Evolutionary conservation across 345 rosid species (phyloP), one percentile per base, ranked within the genome.

Genomic region (Combretum micranthum): DNA sequence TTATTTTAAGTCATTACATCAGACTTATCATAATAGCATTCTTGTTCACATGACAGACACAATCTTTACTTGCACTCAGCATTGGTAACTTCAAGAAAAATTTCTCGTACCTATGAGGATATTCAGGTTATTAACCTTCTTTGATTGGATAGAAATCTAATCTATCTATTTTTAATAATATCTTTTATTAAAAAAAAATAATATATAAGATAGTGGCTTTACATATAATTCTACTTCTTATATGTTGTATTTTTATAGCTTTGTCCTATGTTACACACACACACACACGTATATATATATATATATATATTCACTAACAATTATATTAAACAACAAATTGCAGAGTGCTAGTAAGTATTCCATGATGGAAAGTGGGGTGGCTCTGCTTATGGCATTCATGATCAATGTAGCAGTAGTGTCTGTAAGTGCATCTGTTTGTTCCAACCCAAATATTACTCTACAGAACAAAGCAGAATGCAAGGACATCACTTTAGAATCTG

Each of bases 301-400:
- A n/a, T n/a, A n/a, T n/a, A n/a, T n/a, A n/a, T n/a, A n/a, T n/a
- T n/a, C n/a, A n/a, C n/a, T n/a, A n/a, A n/a, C n/a, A n/a, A n/a
- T n/a, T n/a, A n/a, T n/a, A n/a, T n/a, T n/a, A n/a, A n/a, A n/a
- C n/a, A n/a, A n/a, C n/a, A n/a, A 2, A 37, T 19, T 19, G 56
- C 52, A 64, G 68, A 53, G 3, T 20, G 68, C 62, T 5, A 20
- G 57, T 53, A 56, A 25, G 44, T 64, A 42, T 49, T 57, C 49
- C 68, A 32, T 50, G 18, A 17, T 56, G 44, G 62, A 64, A 57
- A 56, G 62, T 18, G 62, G 57, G 18, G 18, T 64, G 19, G 68
- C 68, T 13, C 44, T 64, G 19, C 45, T 64, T 22, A 45, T 50
- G 39, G 59, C 62, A 8, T 51, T 64, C 42, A 42, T 64, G 15